A percentile compares a stretch with the other conserved stretches of the same genome.
These are phyloP conservation scores for Penicillium vulpinum DNA, from an alignment of 2,329 filamentous ascomycete species.

Conservation along the genomic window DNA sequence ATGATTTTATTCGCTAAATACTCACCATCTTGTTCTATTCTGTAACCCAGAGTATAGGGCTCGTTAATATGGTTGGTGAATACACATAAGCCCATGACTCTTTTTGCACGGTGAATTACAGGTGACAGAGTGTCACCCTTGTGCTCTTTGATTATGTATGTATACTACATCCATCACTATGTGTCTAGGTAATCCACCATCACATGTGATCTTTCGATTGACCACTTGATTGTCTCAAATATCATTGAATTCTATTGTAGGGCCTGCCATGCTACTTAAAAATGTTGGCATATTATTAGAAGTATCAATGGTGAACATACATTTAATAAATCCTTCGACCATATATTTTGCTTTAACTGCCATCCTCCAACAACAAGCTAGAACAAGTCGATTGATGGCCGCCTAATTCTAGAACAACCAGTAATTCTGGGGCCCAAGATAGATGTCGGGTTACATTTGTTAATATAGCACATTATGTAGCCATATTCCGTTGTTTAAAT, in stretches of 20 bases:
- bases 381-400: neutral
- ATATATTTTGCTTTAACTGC: neutral
- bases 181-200: neutral
- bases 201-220: neutral
- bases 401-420: neutral
- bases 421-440: neutral
- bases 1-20: neutral
- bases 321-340: neutral
- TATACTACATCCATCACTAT: neutral
- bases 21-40: neutral
- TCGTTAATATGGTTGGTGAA: neutral
- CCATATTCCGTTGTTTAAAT: neutral
- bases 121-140: neutral
- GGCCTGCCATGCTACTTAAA: neutral
- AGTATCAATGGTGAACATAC: neutral
- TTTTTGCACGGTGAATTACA: neutral
- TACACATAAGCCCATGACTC: neutral
- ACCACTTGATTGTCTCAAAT: neutral
- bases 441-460: neutral
- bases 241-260: neutral
- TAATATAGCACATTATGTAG: neutral
- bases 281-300: neutral
- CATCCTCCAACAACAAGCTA: neutral
- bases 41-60: neutral
- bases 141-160: neutral